phyloP scores from a whole-genome alignment of 306 rosid species.

The Gastrolobium villosum region DNA sequence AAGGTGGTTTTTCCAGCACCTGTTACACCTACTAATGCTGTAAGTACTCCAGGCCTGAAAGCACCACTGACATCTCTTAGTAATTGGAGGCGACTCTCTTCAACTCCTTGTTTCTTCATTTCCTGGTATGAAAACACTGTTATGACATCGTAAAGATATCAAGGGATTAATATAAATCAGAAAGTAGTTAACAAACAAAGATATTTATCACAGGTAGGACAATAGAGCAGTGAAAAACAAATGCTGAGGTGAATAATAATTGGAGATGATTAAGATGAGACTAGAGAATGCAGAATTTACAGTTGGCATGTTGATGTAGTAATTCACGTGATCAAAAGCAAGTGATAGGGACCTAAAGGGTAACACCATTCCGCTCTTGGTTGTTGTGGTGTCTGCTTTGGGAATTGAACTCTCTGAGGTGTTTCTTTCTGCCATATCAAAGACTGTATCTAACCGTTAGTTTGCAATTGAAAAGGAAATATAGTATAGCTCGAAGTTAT shows the following conservation, averaged over 20 bases:
- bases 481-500: background rate
- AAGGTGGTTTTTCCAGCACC: constrained; percentile 75
- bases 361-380: constrained; percentile 61
- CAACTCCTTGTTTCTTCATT: constrained; percentile 55
- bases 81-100: constrained; percentile 56
- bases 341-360: constrained; percentile 64
- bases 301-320: constrained; percentile 64
- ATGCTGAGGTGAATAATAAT: constrained; percentile 20
- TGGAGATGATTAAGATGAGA: constrained; percentile 35
- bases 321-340: constrained; percentile 61
- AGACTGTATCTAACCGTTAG: constrained; percentile 48
- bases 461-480: constrained; percentile 32
- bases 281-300: constrained; percentile 47
- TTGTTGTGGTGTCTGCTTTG: constrained; percentile 37
- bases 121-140: constrained; percentile 50
- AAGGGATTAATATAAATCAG: constrained; percentile 20
- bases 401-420: constrained; percentile 41
- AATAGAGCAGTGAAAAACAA: constrained; percentile 5
- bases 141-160: constrained; percentile 7
- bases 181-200: background rate
- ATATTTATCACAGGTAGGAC: constrained; percentile 13
- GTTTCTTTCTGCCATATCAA: constrained; percentile 44
- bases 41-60: constrained; percentile 63
- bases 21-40: constrained; percentile 67
- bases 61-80: constrained; percentile 62